Conservation (phyloP, 225 moss, liverwort and hornwort species). For the Straminergon stramineum region DNA sequence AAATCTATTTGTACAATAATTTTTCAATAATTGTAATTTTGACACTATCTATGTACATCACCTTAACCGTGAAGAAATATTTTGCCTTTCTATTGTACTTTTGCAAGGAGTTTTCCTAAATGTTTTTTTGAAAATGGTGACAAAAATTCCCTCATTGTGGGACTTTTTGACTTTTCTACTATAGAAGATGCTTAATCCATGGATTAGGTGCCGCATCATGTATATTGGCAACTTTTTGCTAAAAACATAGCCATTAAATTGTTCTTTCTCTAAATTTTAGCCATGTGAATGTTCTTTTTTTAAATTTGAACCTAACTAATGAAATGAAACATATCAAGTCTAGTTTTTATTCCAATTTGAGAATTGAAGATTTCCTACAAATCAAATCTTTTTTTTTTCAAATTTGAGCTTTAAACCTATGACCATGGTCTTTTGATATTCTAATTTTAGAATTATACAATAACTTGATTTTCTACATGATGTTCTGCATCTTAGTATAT, state of each 20-base stretch:
- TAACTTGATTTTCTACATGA: rapidly evolving
- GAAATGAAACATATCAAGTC: rapidly evolving
- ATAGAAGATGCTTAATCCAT: background rate
- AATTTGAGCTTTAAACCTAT: background rate
- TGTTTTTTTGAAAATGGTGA: rapidly evolving
- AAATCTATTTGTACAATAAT: background rate
- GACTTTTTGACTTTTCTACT: background rate
- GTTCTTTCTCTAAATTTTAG: background rate
- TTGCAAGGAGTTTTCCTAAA: rapidly evolving
- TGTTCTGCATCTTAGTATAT: no score
- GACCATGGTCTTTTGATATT: background rate
- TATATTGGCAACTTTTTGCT: rapidly evolving
- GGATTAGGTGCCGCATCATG: rapidly evolving
- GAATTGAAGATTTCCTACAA: background rate
- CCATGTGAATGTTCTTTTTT: background rate
- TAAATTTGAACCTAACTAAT: rapidly evolving
- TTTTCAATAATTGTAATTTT: background rate
- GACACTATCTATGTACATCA: background rate
- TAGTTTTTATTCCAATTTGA: background rate
- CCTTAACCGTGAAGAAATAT: background rate
- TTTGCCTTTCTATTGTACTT: background rate
- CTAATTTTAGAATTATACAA: rapidly evolving
- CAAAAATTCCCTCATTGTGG: rapidly evolving
- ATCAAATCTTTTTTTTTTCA: background rate
- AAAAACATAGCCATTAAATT: background rate